These are phyloP conservation scores for bread wheat (Triticum aestivum) DNA, from an alignment of 176 grass and related monocot genomes.

Conservation along the genomic window DNA sequence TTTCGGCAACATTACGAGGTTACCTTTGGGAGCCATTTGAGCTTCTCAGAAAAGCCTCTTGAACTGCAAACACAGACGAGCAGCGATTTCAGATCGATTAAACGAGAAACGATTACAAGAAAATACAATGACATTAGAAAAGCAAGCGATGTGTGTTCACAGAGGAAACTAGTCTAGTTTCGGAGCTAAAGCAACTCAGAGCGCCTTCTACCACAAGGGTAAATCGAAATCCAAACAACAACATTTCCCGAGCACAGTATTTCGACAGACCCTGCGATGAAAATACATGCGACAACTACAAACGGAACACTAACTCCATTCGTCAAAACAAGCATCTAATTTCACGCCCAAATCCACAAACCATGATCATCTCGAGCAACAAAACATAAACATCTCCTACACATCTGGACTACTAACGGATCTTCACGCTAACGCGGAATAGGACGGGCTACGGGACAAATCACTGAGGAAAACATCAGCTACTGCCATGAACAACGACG, in stretches of 20 bases:
- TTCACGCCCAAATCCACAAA: neutral
- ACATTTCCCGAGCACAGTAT: neutral
- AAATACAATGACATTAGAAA: neutral
- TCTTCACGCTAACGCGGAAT: neutral
- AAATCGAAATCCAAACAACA: neutral
- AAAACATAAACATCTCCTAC: neutral
- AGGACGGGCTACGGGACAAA: neutral
- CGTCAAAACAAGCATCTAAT: neutral
- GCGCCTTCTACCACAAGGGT: neutral
- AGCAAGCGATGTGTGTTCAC: neutral
- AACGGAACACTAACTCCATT: neutral
- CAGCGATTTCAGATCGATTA: neutral
- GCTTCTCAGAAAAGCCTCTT: conserved; percentile 19
- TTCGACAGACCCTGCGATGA: neutral
- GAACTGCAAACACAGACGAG: neutral
- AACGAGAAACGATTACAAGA: neutral
- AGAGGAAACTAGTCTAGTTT: neutral
- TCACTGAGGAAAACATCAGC: neutral
- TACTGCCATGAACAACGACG: neutral
- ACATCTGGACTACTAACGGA: neutral
- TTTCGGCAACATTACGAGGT: neutral
- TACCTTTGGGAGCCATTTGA: conserved; percentile 51
- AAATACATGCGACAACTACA: neutral
- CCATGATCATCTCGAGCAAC: neutral
- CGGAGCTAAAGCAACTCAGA: neutral